phyloP scores from a whole-genome alignment of 1,139 yeast genomes.

The Hyphopichia burtonii region DNA sequence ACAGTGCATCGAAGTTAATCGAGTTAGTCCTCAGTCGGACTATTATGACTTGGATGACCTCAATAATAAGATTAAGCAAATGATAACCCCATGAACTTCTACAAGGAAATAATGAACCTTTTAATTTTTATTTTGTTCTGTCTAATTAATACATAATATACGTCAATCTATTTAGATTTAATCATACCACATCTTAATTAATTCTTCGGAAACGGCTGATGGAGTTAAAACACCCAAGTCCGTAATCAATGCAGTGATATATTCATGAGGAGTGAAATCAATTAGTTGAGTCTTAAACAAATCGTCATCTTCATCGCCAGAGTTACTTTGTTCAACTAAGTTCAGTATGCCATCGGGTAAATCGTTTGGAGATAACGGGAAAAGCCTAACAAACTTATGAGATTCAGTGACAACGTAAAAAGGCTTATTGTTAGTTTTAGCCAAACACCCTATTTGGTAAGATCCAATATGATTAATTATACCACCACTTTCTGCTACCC shows the following conservation, averaged over 20 bases:
- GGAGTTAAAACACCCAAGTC: constrained; percentile 97
- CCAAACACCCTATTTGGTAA: constrained; percentile 91
- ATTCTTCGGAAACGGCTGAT: constrained; percentile 94
- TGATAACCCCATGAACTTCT: background rate
- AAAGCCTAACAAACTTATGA: constrained; percentile 94
- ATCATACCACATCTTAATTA: constrained; percentile 97
- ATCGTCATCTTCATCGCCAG: constrained; percentile 26
- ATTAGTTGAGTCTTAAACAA: constrained; percentile 45
- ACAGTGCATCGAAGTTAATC: constrained; percentile 44
- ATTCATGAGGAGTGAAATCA: constrained; percentile 95
- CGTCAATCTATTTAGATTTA: constrained; percentile 19
- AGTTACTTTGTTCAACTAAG: constrained; percentile 25
- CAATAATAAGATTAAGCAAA: constrained; percentile 21
- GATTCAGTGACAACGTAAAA: constrained; percentile 92
- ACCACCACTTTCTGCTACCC: constrained; percentile 98
- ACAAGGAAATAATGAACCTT: background rate
- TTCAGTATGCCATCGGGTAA: constrained; percentile 64
- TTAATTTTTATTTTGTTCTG: no score
- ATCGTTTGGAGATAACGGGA: constrained; percentile 92
- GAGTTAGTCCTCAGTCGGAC: constrained; percentile 12
- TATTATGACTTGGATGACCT: constrained; percentile 41
- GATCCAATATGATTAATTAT: constrained; percentile 95
- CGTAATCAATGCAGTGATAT: constrained; percentile 91
- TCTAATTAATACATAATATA: no score
- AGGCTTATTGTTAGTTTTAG: constrained; percentile 88